A percentile compares a stretch with the other conserved stretches of the same genome.
These are phyloP conservation scores for Pholiota molesta DNA, from an alignment of 768 basidiomycete genomes.

Conservation along the genomic window DNA sequence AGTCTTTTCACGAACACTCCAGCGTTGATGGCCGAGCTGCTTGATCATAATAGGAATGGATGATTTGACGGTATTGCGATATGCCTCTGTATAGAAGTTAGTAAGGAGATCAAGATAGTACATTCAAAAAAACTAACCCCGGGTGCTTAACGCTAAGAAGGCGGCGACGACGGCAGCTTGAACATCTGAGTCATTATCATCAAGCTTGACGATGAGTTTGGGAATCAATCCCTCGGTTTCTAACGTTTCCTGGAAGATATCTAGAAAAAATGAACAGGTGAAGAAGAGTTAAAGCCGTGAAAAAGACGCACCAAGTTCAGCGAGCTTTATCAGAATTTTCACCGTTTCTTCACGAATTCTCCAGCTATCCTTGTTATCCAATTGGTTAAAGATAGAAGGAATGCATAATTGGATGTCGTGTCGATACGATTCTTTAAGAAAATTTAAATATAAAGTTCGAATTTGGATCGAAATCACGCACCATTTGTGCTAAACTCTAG, in stretches of 20 bases:
- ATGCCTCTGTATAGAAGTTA: background rate
- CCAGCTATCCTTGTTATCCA: background rate
- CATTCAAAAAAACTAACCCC: background rate
- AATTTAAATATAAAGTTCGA: background rate
- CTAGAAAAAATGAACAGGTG: no score
- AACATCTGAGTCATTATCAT: background rate
- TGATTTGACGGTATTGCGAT: background rate
- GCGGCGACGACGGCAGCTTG: background rate
- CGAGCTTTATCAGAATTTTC: background rate
- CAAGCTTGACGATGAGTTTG: no score
- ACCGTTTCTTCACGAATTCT: background rate
- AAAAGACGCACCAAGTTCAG: background rate
- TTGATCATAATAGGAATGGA: background rate
- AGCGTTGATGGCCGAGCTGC: background rate
- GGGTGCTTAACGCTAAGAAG: background rate
- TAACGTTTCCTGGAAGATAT: no score
- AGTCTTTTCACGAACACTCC: background rate
- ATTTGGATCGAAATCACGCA: no score
- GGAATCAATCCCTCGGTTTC: no score
- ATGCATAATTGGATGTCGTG: background rate
- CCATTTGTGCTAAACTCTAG: no score
- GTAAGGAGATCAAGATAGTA: background rate
- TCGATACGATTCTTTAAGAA: background rate
- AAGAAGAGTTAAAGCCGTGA: no score
- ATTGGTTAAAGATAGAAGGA: background rate